Evolutionary conservation across 306 rosid genomes (phyloP).

Genomic region (Mimosa pudica): DNA sequence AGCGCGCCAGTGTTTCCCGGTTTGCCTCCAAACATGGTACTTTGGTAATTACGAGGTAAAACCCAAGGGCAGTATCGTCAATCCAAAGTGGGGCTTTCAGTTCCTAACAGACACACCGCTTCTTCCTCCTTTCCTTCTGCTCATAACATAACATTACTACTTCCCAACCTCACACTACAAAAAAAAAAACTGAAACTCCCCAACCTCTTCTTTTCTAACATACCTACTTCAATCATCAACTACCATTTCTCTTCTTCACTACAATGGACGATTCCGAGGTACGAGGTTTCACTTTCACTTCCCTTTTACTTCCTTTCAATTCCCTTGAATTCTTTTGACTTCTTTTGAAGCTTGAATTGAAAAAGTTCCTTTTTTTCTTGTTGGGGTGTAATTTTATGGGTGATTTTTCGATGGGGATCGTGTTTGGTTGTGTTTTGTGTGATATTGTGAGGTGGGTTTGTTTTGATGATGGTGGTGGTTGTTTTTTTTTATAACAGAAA

Average conservation of each 20-base stretch:
- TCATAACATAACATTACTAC: neutral
- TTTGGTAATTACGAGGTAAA: constrained; percentile 24
- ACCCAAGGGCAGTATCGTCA: constrained; percentile 41
- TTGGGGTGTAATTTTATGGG: neutral
- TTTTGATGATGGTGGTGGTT: constrained; percentile 21
- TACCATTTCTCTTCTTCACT: neutral
- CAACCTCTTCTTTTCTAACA: neutral
- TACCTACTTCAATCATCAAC: neutral
- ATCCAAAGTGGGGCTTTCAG: constrained; percentile 25
- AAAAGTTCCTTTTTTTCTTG: neutral
- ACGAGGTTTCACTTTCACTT: constrained; percentile 12
- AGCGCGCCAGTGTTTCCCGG: constrained; percentile 33
- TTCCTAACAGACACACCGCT: constrained; percentile 75
- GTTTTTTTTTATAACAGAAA: constrained; percentile 54
- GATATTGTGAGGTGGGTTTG: constrained; percentile 3
- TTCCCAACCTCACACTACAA: no score
- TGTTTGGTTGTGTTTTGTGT: constrained; percentile 3
- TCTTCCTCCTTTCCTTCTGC: constrained; percentile 32
- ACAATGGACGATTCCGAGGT: constrained; percentile 53
- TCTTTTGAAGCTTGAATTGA: constrained; percentile 3
- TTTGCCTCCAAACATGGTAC: constrained; percentile 43
- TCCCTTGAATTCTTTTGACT: no score
- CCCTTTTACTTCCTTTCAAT: neutral
- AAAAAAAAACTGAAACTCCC: constrained; percentile 50
- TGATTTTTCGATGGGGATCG: constrained; percentile 20